phyloP scores from a whole-genome alignment of 805 yeast species.

The Metschnikowia anglica region DNA sequence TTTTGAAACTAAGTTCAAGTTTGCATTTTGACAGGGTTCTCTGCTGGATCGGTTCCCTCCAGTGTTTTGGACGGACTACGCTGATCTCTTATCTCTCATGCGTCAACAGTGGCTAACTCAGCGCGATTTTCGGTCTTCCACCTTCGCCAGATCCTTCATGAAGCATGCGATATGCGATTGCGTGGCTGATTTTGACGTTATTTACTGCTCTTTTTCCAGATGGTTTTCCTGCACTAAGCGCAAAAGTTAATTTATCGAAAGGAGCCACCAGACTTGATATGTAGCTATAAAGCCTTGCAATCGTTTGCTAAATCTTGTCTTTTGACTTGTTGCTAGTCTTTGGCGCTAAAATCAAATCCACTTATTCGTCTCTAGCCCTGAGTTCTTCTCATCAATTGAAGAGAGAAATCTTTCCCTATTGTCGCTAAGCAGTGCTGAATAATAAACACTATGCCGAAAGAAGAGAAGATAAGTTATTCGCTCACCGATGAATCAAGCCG shows the following conservation, averaged over 20 bases:
- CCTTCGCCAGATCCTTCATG: background rate
- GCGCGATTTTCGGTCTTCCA: constrained; percentile 2
- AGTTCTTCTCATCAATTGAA: no score
- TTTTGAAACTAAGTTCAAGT: no score
- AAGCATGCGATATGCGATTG: background rate
- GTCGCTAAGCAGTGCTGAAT: no score
- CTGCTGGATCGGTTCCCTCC: background rate
- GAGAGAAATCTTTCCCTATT: background rate
- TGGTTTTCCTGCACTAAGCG: background rate
- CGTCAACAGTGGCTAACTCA: constrained; percentile 3
- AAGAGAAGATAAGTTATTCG: constrained; percentile 2
- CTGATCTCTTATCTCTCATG: background rate
- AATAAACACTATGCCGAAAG: constrained; percentile 6
- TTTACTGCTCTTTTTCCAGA: background rate
- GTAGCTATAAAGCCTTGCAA: no score
- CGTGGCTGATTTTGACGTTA: background rate
- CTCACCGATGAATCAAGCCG: constrained; percentile 5
- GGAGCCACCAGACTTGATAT: background rate
- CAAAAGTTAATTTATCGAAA: background rate
- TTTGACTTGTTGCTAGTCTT: background rate
- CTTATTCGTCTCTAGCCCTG: background rate
- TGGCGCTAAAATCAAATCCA: no score
- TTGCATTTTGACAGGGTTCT: no score
- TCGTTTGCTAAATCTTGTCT: background rate
- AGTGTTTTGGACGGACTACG: no score